Base-by-base conservation (phyloP, 331 rosid genomes). In the Quercus phellos region DNA sequence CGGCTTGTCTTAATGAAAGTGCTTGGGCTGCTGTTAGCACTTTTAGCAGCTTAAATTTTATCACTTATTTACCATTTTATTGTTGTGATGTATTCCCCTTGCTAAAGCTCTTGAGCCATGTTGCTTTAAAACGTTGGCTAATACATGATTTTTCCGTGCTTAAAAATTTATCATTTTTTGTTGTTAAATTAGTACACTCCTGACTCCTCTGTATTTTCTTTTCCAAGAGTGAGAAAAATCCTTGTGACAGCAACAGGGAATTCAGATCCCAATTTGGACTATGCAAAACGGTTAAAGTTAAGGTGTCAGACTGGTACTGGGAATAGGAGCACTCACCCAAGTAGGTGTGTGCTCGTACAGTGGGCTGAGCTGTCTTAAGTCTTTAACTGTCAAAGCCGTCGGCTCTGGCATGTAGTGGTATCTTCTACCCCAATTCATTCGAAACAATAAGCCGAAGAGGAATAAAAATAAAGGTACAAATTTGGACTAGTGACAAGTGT, bases 1-100 rank as follows among this genome's bases (percentile, higher is more conserved):
- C 79, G 74, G 87, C 79, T 85, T 88, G 87, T 77, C 80, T 80
- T 81, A 77, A 85, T 84, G 86, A 83, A 83, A 87, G 80, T 84
- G 90, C 82, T 88, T 87, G 92, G 91, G 76, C 88, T 78, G 85
- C 84, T 66, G 71, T 83, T 80, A 80, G 46, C 46, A 38, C 46
- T 38, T 38, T 2, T 38, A 8, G 74, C 73, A 42, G 63, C 72
- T 75, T 76, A 30, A 74, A 67, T 38, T 72, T 34, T 51, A 22
- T 73, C 72, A 55, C 53, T 53, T 55, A 64, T 72, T 79, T 61
- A 61, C 5, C 16, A 10, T 8, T 46, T 3, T 46, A 46, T 46
- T 46, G 53, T 46, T 46, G 17, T 12, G 53, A 11, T 46, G 0
- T 13, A 46, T 46, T 46, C 16, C 53, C 53, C 19, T 7, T 9